Conservation (phyloP, 2,329 filamentous ascomycete genomes). For the Cadophora sp. region DNA sequence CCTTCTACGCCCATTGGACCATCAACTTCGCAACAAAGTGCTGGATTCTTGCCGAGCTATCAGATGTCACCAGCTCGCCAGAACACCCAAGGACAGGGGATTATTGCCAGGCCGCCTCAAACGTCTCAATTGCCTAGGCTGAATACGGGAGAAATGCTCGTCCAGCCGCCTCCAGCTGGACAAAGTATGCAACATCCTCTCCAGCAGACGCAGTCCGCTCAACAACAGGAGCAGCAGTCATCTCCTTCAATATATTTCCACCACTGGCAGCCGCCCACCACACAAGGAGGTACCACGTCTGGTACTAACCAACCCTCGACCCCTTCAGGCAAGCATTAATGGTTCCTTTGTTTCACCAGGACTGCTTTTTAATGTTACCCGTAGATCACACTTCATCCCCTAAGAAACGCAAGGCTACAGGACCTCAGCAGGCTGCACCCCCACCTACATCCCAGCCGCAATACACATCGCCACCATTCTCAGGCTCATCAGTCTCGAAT, state of each 20-base stretch:
- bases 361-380: slow-evolving; percentile 42
- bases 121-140: slow-evolving; percentile 48
- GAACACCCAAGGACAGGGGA: slow-evolving; percentile 36
- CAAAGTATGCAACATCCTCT: slow-evolving; percentile 54
- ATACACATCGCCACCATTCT: slow-evolving; percentile 61
- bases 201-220: slow-evolving; percentile 56
- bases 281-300: slow-evolving; percentile 58
- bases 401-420: slow-evolving; percentile 81
- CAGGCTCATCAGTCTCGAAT: slow-evolving; percentile 58
- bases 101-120: slow-evolving; percentile 40
- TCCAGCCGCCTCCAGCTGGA: slow-evolving; percentile 46
- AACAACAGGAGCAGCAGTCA: slow-evolving; percentile 60
- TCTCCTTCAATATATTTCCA: slow-evolving; percentile 88
- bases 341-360: slow-evolving; percentile 50
- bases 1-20: slow-evolving; percentile 42
- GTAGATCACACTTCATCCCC: slow-evolving; percentile 75
- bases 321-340: slow-evolving; percentile 70
- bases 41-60: slow-evolving; percentile 42
- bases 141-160: slow-evolving; percentile 50
- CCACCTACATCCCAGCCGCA: slow-evolving; percentile 54
- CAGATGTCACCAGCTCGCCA: slow-evolving; percentile 45
- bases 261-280: slow-evolving; percentile 85
- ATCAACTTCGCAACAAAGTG: slow-evolving; percentile 34
- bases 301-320: slow-evolving; percentile 72
- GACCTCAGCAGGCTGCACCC: slow-evolving; percentile 56